Evolutionary conservation across 768 basidiomycete species (phyloP).

Genomic region (Suillus occidentalis): DNA sequence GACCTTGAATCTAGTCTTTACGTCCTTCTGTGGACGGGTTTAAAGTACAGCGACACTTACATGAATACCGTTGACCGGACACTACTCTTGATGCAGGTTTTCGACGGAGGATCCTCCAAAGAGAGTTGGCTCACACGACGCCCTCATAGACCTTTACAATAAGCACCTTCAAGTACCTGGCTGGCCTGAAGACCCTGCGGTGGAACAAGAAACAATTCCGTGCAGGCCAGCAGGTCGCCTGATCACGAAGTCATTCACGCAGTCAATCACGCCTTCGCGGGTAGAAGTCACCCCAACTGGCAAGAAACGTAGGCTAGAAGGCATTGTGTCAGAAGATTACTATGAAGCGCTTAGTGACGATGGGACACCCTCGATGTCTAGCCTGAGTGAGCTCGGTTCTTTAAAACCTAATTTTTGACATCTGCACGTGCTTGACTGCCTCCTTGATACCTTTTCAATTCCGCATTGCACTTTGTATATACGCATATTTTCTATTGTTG

Average conservation of each 20-base stretch:
- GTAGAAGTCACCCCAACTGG: not conserved
- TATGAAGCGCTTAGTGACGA: not conserved
- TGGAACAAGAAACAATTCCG: not conserved
- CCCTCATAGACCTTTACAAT: not conserved
- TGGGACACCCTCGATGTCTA: not conserved
- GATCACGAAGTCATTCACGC: not conserved
- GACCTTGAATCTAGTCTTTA: constrained; percentile 5
- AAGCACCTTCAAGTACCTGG: not conserved
- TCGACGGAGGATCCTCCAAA: not conserved
- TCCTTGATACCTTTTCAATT: no score
- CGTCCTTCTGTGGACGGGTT: constrained; percentile 3
- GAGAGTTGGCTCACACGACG: not conserved
- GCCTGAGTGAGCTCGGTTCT: not conserved
- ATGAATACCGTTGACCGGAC: not conserved
- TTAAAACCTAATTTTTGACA: not conserved
- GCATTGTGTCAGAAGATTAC: not conserved
- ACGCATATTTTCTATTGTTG: no score
- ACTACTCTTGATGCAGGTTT: not conserved
- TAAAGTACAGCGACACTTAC: not conserved
- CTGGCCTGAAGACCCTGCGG: not conserved
- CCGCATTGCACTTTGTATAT: no score
- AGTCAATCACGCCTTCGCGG: not conserved
- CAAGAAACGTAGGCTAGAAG: not conserved
- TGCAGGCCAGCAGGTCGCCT: not conserved
- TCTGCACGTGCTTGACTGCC: not conserved